Base-by-base conservation (phyloP, 1,139 yeast species). In the Blastobotrys serpentis region DNA sequence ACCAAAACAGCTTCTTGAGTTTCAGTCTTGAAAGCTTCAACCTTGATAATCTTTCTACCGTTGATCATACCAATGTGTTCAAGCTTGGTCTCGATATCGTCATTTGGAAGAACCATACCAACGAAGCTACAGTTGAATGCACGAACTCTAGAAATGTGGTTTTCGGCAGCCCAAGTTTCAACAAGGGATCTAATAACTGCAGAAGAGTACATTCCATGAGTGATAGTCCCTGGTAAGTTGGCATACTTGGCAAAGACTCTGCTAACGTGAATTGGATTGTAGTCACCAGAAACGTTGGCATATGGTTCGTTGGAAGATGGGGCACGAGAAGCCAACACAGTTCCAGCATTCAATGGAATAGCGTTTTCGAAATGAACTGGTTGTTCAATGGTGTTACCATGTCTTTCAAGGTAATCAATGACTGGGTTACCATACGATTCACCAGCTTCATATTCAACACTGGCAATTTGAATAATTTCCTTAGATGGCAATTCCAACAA, bases 21-120 rank as follows among this genome's bases (percentile, higher is more conserved):
- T 63, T 85, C 90, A 58, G 81, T 81, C 71, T 88, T 88, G 72
- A 78, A 79, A 55, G 96, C 86, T 71, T 86, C 94, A 60, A 92
- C 89, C 77, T 87, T 88, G 66, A 92, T 82, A 64, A 92, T 86
- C 82, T 92, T 94, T 75, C 98, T 88, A 68, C 99, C 99, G 65
- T 90, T 92, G 65, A 92, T 88, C 99, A 92, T 92, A 74, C 98
- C 98, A 70, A 87, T 80, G 64, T 94, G 98, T 73, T 90, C 96
- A 65, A 92, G 79, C 59, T 84, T 82, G 42, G 97, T 90, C 61
- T 84, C 83, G 64, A 92, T 79, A 54, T 79, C 83, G 65, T 94
- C 96, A 69, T 90, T 92, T 60, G 99, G 99, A 63, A 92, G 78
- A 49, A 92, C 98, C 99, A 92, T 92, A 61, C 96, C 97, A 52